Evolutionary conservation across 2,329 filamentous ascomycete genomes (phyloP), one percentile per base, ranked within the genome.

Genomic region (Plenodomus biglobosus): DNA sequence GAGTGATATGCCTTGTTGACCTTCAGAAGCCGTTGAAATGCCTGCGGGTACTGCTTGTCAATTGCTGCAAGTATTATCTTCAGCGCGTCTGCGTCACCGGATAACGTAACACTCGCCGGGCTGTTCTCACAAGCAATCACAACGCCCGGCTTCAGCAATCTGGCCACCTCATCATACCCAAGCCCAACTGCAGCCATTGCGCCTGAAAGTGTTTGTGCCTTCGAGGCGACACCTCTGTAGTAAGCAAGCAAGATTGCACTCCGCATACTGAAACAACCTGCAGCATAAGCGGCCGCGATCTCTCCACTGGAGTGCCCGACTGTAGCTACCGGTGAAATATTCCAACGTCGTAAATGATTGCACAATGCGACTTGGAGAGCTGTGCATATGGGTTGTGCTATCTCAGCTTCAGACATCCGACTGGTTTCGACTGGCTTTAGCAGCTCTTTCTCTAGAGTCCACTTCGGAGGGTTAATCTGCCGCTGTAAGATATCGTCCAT

Each of bases 251-350:
- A 10, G n/a, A 48, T 4, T 5, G 45, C 40, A 8, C 38, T 19
- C 1, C n/a, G 4, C 0, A 36, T 10, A 1, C 8, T 32, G 13
- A 48, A 5, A n/a, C 16, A 32, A n/a, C 58, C 70, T 6, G 62
- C 65, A 2, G 64, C 65, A n/a, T 75, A 74, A 2, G 69, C 60
- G 0, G 73, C 73, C 0, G 70, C 73, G 8, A 75, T 73, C 48
- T 76, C 74, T 3, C 74, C 73, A 3, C 69, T 61, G 0, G 72
- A 74, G 39, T 76, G 74, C 1, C 74, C 73, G 8, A 61, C 48
- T 8, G 63, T 58, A 3, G 52, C 24, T 6, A 20, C 10, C 0
- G 58, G 57, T 1, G 18, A 4, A 8, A 66, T 39, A 5, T 42
- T 40, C 27, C 48, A 1, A 11, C 40, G 7, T 2, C 11, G 5